These are phyloP conservation scores for Malassezia brasiliensis DNA, from an alignment of 1,284 basidiomycete species.

Conservation along the genomic window DNA sequence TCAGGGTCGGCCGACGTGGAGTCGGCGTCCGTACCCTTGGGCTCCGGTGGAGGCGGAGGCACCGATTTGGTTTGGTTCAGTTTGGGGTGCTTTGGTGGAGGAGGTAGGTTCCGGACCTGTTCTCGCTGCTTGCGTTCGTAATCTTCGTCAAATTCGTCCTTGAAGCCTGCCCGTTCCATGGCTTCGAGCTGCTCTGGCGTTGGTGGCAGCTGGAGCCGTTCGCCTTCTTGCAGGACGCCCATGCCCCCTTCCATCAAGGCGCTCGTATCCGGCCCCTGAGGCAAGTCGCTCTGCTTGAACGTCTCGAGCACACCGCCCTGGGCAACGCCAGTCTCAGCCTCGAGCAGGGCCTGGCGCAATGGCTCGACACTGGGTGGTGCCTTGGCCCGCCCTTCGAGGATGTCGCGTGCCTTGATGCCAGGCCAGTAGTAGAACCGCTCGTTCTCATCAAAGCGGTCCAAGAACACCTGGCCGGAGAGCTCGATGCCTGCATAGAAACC, in stretches of 20 bases:
- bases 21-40: too few relatives aligned
- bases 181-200: constrained; percentile 44
- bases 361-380: constrained; percentile 50
- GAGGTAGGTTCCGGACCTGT: constrained; percentile 25
- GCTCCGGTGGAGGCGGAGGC: too few relatives aligned
- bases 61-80: neutral
- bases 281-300: constrained; percentile 8
- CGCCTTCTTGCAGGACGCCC: constrained; percentile 33
- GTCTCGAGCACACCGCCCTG: constrained; percentile 49
- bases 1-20: too few relatives aligned
- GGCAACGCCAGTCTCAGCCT: constrained; percentile 53
- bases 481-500: constrained; percentile 47
- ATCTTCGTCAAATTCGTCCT: constrained; percentile 39
- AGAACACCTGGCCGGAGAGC: constrained; percentile 36
- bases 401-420: constrained; percentile 35
- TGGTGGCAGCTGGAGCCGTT: constrained; percentile 36
- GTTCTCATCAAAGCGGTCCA: constrained; percentile 43
- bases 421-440: constrained; percentile 46
- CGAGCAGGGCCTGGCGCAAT: constrained; percentile 51
- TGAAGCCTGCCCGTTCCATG: constrained; percentile 39
- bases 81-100: constrained; percentile 26
- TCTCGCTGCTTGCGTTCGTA: constrained; percentile 26
- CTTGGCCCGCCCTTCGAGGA: constrained; percentile 35
- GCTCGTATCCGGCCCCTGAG: constrained; percentile 9
- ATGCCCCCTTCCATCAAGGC: neutral